Conservation (phyloP, 331 rosid genomes). For the Prunus yedoensis region DNA sequence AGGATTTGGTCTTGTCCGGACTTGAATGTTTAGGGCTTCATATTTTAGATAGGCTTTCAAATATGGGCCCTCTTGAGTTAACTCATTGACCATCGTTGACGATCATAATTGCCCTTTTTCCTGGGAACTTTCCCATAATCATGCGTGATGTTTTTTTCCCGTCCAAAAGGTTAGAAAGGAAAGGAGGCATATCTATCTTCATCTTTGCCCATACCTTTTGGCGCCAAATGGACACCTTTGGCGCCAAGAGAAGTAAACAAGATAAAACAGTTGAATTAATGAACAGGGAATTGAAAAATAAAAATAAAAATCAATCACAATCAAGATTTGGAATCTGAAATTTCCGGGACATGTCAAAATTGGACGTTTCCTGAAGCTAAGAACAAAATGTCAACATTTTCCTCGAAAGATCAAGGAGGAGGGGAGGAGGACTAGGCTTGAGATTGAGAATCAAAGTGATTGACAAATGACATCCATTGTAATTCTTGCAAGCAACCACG, state of each 20-base stretch:
- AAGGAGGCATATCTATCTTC: too few species aligned
- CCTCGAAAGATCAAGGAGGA: constrained; percentile 32
- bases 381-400: constrained; percentile 15
- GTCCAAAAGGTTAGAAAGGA: too few species aligned
- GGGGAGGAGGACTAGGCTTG: background rate
- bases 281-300: background rate
- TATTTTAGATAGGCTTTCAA: too few species aligned
- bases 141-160: too few species aligned
- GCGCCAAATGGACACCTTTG: constrained; percentile 10
- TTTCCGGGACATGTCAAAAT: background rate
- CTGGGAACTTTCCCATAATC: too few species aligned
- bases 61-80: too few species aligned
- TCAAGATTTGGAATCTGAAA: background rate
- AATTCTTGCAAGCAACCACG: constrained; percentile 34
- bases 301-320: background rate
- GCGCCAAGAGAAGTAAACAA: background rate
- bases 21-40: too few species aligned
- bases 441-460: constrained; percentile 19
- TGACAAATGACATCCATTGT: constrained; percentile 20
- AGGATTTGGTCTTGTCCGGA: too few species aligned
- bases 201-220: too few species aligned
- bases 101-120: too few species aligned
- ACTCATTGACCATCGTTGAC: too few species aligned
- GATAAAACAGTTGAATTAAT: background rate
- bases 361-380: background rate